Base-by-base conservation (phyloP, 2,329 filamentous ascomycete genomes). In the Alternaria gansuensis region DNA sequence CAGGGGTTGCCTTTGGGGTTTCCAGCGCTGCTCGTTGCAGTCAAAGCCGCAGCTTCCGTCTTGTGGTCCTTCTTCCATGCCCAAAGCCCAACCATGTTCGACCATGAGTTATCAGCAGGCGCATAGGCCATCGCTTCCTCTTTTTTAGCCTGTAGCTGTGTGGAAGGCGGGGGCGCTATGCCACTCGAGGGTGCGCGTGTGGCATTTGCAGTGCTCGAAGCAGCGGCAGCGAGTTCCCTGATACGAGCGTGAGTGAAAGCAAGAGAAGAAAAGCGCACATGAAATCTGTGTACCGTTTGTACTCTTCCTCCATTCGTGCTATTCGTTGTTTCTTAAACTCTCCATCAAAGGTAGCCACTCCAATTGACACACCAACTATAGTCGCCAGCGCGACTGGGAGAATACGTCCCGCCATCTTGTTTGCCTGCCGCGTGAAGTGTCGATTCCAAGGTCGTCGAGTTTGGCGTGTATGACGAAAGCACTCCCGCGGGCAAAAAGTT, bases 1-100 rank as follows among this genome's bases (percentile, higher is more conserved):
- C 91, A 59, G 77, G 10, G 84, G 85, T 72, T 84, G 75, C 6
- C 83, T 84, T 71, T 83, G 26, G 34, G 74, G 0, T 83, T 86
- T 67, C 87, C 80, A 85, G 87, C 90, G 49, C 78, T 83, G n/a
- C 78, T 82, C 72, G 87, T 83, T 44, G 78, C 67, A 51, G 87
- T 83, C 46, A 78, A 67, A 51, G 89, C 76, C 5, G n/a, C 90
- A 85, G 26, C 80, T 75, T 53, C 87, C 79, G 60, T 79, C 29
- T 64, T 57, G 4, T 62, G 37, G 23, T 61, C 50, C 52, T 68
- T 69, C 11, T 66, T 70, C 73, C 74, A 76, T 26, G 73, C 74
- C 74, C 74, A 75, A 10, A 75, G 59, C 1, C 74, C 72, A 10
- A 76, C 50, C 40, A 68, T 51, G 41, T 71, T 74, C 21, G 71